Base-by-base conservation (phyloP, 2,329 filamentous ascomycete genomes). In the Ceratocystis variospora region DNA sequence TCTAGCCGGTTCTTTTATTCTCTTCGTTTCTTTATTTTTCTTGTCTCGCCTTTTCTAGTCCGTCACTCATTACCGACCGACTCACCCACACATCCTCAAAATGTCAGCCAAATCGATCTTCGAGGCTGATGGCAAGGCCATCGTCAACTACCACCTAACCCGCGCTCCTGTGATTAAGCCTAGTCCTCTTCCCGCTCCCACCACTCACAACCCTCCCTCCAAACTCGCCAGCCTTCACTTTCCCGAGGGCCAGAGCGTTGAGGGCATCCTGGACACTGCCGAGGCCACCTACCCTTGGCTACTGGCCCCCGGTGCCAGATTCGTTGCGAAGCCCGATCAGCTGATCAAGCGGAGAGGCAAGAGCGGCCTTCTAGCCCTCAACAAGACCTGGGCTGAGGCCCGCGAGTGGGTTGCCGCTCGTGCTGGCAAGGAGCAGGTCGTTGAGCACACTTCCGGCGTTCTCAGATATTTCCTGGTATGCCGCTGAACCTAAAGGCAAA, bases 111-210 rank as follows among this genome's bases (percentile, higher is more conserved):
- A 99, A 82, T 89, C 93, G 72, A 97, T 99, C 77, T 81, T 89
- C 83, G 94, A 99, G 84, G 93, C 93, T 83, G 94, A 99, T 82
- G 94, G 94, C 86, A 99, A 99, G 89, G 94, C 94, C 85, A 97
- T 99, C 83, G 85, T 99, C 85, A 97, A 96, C 89, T 99, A 97
- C 85, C 94, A 97, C 84, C 91, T 99, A 80, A 97, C 94, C 73
- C 89, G 94, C 77, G 90, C 94, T 72, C 87, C 91, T 71, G 88
- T 96, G 78, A 96, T 99, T 86, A 97, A 96, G 88, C 89, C 93
- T 72, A 93, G 91, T 75, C 91, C 94, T 79, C 90, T 97, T 67
- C 90, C 92, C 72, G 77, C 83, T 71, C 83, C 89, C 70, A 79
- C 88, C 71, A 94, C 85, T 77, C 94, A 99, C 87, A 97, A 97